Conservation (phyloP, 139 green algal genomes). For the Marvania coccoides region DNA sequence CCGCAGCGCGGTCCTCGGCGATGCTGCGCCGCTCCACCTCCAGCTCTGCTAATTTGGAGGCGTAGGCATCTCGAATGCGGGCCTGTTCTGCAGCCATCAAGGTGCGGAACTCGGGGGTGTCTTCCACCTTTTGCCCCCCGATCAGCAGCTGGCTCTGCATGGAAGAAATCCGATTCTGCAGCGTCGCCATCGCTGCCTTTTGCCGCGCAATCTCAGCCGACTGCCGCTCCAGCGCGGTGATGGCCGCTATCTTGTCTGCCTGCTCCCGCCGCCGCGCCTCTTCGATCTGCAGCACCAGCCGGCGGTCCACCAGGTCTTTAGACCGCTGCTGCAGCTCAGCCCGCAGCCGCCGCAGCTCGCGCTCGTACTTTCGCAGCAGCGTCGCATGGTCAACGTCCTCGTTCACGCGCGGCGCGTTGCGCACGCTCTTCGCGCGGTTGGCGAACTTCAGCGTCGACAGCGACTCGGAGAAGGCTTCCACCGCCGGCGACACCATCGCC, state of each 20-base stretch:
- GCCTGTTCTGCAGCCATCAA: conserved; percentile 70
- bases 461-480: conserved; percentile 72
- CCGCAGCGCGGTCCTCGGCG: conserved; percentile 60
- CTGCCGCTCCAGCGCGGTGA: conserved; percentile 81
- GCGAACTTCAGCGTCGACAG: conserved; percentile 88
- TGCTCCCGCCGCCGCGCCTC: conserved; percentile 85
- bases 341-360: conserved; percentile 76
- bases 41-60: conserved; percentile 67
- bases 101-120: conserved; percentile 70
- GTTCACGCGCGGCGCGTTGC: conserved; percentile 90
- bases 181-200: conserved; percentile 78
- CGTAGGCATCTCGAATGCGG: conserved; percentile 81
- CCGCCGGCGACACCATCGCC: conserved; percentile 73
- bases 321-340: conserved; percentile 75
- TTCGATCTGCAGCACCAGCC: conserved; percentile 83
- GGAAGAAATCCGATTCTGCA: conserved; percentile 67
- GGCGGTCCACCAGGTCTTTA: conserved; percentile 85
- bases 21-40: conserved; percentile 68
- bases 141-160: conserved; percentile 89
- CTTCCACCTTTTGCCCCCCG: conserved; percentile 63
- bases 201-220: conserved; percentile 81
- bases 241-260: conserved; percentile 90
- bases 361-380: conserved; percentile 91
- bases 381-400: conserved; percentile 91
- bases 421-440: conserved; percentile 90